phyloP scores from a whole-genome alignment of 139 green algal species.

The Mychonastes homosphaera region DNA sequence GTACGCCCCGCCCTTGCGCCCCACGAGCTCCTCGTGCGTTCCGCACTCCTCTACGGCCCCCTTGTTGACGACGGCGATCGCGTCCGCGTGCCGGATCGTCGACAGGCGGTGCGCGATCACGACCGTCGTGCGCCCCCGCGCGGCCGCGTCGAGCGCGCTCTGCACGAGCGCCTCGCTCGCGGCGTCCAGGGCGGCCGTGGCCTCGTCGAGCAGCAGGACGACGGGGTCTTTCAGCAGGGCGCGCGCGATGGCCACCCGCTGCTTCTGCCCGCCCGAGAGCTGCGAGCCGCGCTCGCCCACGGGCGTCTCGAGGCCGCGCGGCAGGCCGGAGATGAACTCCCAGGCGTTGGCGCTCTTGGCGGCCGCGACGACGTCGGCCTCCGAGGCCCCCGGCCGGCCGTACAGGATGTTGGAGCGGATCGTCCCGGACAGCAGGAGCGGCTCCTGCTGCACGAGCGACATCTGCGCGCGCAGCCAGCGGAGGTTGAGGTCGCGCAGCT shows the following conservation, averaged over 20 bases:
- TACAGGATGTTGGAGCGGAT: conserved; percentile 75
- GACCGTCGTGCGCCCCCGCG: conserved; percentile 67
- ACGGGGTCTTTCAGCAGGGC: conserved; percentile 65
- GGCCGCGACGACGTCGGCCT: conserved; percentile 24
- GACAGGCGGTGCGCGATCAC: conserved; percentile 81
- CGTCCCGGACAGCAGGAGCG: conserved; percentile 62
- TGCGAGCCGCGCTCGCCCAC: conserved; percentile 22
- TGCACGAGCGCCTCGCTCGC: conserved; percentile 46
- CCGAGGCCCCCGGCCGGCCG: conserved; percentile 5
- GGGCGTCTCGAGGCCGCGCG: conserved; percentile 37
- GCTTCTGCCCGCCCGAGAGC: conserved; percentile 55
- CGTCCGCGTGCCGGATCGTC: conserved; percentile 70
- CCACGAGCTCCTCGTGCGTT: conserved; percentile 47
- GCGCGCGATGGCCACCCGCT: conserved; percentile 65
- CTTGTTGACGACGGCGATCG: conserved; percentile 68
- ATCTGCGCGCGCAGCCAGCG: conserved; percentile 65
- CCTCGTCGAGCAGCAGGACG: conserved; percentile 53
- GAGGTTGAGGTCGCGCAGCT: conserved; percentile 66
- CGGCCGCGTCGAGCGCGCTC: conserved; percentile 47
- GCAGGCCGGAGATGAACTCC: conserved; percentile 48
- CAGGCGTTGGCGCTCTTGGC: conserved; percentile 36
- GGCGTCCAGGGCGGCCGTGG: conserved; percentile 54
- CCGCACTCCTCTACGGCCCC: conserved; percentile 28
- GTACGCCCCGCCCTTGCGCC: conserved; percentile 38
- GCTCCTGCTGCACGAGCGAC: conserved; percentile 82